Evolutionary conservation across 139 green algal genomes (phyloP).

Genomic region (Monoraphidium neglectum): DNA sequence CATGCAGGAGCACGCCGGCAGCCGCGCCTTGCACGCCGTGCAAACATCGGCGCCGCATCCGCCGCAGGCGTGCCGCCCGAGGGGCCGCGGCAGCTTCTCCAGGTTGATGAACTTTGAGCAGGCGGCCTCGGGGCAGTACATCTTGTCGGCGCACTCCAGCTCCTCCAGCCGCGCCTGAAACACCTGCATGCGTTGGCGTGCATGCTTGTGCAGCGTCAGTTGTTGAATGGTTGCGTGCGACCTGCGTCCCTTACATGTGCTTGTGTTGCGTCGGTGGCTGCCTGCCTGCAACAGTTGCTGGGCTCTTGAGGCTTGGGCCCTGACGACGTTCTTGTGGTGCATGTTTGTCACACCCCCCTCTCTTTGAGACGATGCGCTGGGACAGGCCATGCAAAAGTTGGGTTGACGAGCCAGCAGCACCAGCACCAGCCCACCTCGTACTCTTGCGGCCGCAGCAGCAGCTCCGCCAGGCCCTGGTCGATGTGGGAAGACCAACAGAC

Average conservation of each 20-base stretch:
- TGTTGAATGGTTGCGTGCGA: not conserved
- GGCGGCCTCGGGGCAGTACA: conserved; percentile 4
- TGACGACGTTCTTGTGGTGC: too few relatives aligned
- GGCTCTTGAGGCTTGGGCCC: not conserved
- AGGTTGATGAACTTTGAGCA: conserved; percentile 9
- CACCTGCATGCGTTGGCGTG: not conserved
- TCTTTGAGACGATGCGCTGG: too few relatives aligned
- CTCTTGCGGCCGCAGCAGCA: too few relatives aligned
- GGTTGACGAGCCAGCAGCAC: too few relatives aligned
- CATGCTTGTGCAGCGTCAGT: not conserved
- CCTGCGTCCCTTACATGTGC: not conserved
- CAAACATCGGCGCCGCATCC: not conserved
- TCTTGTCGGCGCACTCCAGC: not conserved
- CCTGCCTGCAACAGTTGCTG: not conserved
- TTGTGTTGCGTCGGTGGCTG: too few relatives aligned
- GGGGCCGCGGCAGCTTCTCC: not conserved
- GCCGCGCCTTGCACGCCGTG: conserved; percentile 1
- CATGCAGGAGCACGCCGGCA: not conserved
- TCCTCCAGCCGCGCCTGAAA: conserved; percentile 1
- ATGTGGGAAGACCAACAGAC: too few relatives aligned
- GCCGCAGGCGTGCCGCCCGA: not conserved
- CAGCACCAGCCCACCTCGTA: too few relatives aligned
- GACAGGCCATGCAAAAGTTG: too few relatives aligned
- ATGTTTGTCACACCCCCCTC: too few relatives aligned
- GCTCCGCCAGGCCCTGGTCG: too few relatives aligned